Base-by-base conservation (phyloP, 2,329 filamentous ascomycete species). In the Pleurostoma richardsiae region DNA sequence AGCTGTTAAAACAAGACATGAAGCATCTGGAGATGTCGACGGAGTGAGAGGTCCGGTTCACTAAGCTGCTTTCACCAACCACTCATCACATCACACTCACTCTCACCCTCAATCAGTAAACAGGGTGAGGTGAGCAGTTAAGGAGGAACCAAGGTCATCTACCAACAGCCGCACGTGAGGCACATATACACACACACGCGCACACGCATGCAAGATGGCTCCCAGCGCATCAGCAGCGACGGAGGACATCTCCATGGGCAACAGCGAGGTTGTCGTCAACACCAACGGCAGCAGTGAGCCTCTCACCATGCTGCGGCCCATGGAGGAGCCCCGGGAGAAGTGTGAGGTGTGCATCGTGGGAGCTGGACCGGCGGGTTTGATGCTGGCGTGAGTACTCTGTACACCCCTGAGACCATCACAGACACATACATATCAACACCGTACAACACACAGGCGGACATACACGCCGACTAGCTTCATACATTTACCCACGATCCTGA, bases 351-450 rank as follows among this genome's bases (percentile, higher is more conserved):
- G 74, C 53, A 68, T 80, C 44, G 72, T 80, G 46, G 77, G 77
- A 49, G 77, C 77, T 43, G 77, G 77, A 10, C 77, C 77, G 3
- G 75, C 77, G 10, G 77, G 77, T 48, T 66, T 80, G 48, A 80
- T 80, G 74, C 63, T 79, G 53, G 74, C 72, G 44, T 67, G 70
- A n/a, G 45, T 44, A 42, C 10, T 44, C 30, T 29, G 19, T 27
- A 8, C 33, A 42, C 36, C 10, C 27, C 6, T 26, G 4, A 26
- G 10, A 10, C 19, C 19, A 4, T 11, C 26, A 11, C 29, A 43
- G 11, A 39, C 29, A 10, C 44, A 38, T 5, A 28, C 29, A 19
- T 5, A 11, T 26, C 4, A 26, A 6, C 3, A 5, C 30, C 31
- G 6, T 27, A 19, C 4, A 27, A 29, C 4, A 5, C 19, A 11